phyloP scores from a whole-genome alignment of 371 early-diverging fungal species.

The Haplosporangium sp. region DNA sequence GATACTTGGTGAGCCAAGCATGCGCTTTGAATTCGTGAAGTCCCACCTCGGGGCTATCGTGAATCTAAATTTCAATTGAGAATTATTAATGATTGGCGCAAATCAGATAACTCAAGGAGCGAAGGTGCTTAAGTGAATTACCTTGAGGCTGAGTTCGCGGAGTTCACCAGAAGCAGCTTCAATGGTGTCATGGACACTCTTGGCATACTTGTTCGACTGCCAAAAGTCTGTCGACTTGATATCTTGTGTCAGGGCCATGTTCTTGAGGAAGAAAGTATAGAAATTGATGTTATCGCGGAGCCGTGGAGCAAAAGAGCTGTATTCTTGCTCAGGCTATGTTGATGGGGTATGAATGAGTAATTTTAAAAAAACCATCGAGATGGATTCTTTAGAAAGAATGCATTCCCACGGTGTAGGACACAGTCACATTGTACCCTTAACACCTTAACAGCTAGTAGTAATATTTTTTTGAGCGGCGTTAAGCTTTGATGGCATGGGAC shows the following conservation, averaged over 20 bases:
- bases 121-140: slow-evolving; percentile 15
- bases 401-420: not conserved
- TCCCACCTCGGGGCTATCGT: slow-evolving; percentile 55
- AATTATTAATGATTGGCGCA: not conserved
- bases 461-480: no score
- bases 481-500: no score
- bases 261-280: not conserved
- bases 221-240: slow-evolving; percentile 5
- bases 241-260: not conserved
- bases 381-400: no score
- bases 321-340: no score
- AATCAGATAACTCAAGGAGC: no score
- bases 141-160: slow-evolving; percentile 60
- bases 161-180: slow-evolving; percentile 58
- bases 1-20: slow-evolving; percentile 53
- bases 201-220: slow-evolving; percentile 43
- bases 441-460: no score
- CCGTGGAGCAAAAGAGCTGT: no score
- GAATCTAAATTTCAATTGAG: slow-evolving; percentile 39
- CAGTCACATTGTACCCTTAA: not conserved
- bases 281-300: no score
- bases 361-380: no score
- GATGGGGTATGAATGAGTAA: no score
- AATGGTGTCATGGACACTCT: slow-evolving; percentile 56
- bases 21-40: slow-evolving; percentile 56